These are phyloP conservation scores for Ceratocystis cubensis DNA, from an alignment of 2,329 filamentous ascomycete species.

Conservation along the genomic window DNA sequence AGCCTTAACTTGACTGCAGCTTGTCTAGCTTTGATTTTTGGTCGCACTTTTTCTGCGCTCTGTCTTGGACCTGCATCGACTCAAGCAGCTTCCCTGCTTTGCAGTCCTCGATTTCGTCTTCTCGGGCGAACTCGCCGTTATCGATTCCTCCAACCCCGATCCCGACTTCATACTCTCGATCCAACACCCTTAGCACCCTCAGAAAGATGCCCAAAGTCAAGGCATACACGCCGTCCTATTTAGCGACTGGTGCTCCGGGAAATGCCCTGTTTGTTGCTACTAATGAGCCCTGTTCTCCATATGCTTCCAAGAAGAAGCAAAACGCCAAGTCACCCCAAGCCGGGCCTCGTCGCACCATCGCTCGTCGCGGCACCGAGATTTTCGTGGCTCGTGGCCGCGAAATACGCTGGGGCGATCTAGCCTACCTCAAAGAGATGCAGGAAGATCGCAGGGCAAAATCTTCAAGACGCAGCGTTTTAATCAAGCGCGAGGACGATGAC, in stretches of 20 bases:
- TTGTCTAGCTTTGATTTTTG: neutral
- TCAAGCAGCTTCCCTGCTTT: neutral
- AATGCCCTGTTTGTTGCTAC: conserved; percentile 58
- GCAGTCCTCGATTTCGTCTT: too few relatives aligned
- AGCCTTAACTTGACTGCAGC: neutral
- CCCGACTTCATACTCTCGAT: neutral
- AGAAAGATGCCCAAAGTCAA: conserved; percentile 69
- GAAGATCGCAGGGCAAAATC: conserved; percentile 22
- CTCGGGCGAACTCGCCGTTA: too few relatives aligned
- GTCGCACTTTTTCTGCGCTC: neutral
- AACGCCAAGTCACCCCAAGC: conserved; percentile 30
- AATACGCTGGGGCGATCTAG: conserved; percentile 81
- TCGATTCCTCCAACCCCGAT: neutral
- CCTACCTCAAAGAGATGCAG: conserved; percentile 55
- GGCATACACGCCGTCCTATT: conserved; percentile 76
- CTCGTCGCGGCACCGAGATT: conserved; percentile 69
- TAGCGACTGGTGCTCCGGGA: conserved; percentile 64
- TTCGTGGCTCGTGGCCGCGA: conserved; percentile 83
- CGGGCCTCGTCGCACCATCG: conserved; percentile 55
- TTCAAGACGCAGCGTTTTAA: conserved; percentile 20
- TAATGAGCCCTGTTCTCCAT: conserved; percentile 32
- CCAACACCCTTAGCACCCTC: neutral
- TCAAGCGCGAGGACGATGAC: conserved; percentile 37
- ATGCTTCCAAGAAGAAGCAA: conserved; percentile 29
- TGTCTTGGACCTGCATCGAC: neutral